Percentiles rank a stretch among this genome's conserved stretches.
These are phyloP conservation scores for Meyerozyma carpophila DNA, from an alignment of 1,139 yeast species.

Conservation along the genomic window DNA sequence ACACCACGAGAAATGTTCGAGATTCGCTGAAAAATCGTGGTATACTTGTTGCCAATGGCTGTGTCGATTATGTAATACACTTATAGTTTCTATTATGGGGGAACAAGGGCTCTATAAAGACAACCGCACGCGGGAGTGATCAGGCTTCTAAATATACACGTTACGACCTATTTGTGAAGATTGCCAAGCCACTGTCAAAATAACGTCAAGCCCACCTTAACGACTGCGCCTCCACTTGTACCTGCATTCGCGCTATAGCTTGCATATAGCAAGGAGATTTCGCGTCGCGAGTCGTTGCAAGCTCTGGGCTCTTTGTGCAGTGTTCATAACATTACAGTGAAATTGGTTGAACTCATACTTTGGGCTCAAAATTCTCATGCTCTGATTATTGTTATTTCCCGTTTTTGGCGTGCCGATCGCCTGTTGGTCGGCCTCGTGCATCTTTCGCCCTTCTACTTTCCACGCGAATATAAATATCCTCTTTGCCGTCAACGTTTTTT, in stretches of 20 bases:
- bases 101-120: too few species aligned
- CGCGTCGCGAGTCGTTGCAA: not conserved
- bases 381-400: not conserved
- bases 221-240: slow-evolving; percentile 1
- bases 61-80: not conserved
- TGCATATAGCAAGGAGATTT: not conserved
- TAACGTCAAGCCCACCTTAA: not conserved
- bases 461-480: not conserved
- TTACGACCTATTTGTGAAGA: too few species aligned
- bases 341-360: not conserved
- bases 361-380: not conserved
- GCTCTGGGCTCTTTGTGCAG: not conserved
- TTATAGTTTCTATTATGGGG: not conserved
- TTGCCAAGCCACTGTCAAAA: not conserved
- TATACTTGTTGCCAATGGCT: not conserved
- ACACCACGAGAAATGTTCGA: not conserved
- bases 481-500: not conserved
- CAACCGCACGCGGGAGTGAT: too few species aligned
- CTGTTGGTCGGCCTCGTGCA: not conserved
- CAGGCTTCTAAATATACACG: too few species aligned
- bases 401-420: not conserved
- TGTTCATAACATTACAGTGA: slow-evolving; percentile 1
- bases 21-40: not conserved
- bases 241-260: not conserved
- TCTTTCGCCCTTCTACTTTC: not conserved